Base-by-base conservation (phyloP, 2,329 filamentous ascomycete species). In the Penicillium expansum region DNA sequence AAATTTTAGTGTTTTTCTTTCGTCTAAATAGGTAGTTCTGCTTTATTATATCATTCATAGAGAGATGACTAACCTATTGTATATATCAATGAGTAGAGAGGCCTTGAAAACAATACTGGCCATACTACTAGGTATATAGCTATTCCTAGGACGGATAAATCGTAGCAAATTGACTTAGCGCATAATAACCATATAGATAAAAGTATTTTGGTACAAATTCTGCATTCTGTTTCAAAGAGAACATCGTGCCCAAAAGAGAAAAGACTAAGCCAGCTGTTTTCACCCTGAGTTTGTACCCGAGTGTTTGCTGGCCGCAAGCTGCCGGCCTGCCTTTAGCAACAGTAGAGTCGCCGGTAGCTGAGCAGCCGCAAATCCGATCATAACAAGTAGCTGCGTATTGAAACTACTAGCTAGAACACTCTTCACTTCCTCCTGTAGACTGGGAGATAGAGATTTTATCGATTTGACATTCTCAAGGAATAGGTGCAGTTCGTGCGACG, bases 311-410 rank as follows among this genome's bases (percentile, higher is more conserved):
- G 58, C 64, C 14, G 60, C 57, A 37, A 67, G 52, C 42, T 65
- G 64, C 10, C 52, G 52, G 22, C 62, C 62, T 24, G 41, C 32
- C 35, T 57, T 65, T 16, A 67, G 41, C 3, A 68, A 39, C n/a
- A 68, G 57, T 14, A 67, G 42, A 14, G 54, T 39, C 43, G 65
- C 63, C 3, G 57, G 58, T 41, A 67, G 42, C 20, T 67, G 65
- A 43, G 59, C 64, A 24, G 59, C 64, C 10, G 66, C 61, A 33
- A 69, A 68, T 20, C 64, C 66, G 38, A 67, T 62, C 65, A 69
- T 67, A 24, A 67, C 62, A 24, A 49, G 44, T 32, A 68, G 29
- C 35, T 69, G 65, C 4, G 59, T 63, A 9, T 30, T 63, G 44
- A 65, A 69, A 41, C 65, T 65, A 9, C 45, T 43, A 13, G 66